Conservation (phyloP, 2,329 filamentous ascomycete species). For the Amphichorda felina region DNA sequence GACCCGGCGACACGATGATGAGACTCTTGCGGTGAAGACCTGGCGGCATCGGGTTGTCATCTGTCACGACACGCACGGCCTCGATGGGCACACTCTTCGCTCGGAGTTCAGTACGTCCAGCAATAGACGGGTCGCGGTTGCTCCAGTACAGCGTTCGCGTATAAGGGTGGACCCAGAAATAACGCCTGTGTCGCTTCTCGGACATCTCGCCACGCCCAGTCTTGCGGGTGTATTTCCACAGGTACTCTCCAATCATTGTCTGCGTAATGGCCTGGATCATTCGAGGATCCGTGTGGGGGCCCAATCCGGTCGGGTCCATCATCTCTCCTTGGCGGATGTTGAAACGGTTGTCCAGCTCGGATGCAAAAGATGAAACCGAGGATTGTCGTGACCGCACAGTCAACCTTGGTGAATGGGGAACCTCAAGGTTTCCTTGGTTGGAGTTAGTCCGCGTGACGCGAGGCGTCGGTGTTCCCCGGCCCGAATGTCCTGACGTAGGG, state of each 20-base stretch:
- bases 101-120: conserved; percentile 62
- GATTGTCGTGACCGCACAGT: conserved; percentile 40
- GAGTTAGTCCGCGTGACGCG: conserved; percentile 32
- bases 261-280: conserved; percentile 99
- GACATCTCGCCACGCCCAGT: conserved; percentile 82
- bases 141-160: conserved; percentile 97
- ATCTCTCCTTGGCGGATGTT: conserved; percentile 53
- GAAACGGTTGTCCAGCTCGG: conserved; percentile 85
- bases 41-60: conserved; percentile 91
- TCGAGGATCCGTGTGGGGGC: conserved; percentile 72
- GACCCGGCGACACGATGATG: conserved; percentile 77
- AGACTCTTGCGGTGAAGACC: conserved; percentile 91
- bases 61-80: conserved; percentile 79
- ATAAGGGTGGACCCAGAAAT: conserved; percentile 99
- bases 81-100: conserved; percentile 91
- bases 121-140: conserved; percentile 70
- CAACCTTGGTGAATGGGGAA: conserved; percentile 27
- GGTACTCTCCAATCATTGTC: conserved; percentile 97
- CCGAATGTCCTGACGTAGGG: conserved; percentile 31
- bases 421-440: conserved; percentile 34
- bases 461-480: conserved; percentile 47
- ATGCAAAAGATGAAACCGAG: conserved; percentile 90
- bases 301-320: conserved; percentile 46
- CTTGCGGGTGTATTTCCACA: conserved; percentile 98
- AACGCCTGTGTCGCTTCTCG: conserved; percentile 79